Conservation (phyloP, 352 stramenopile species). For the Phytopythium kandeliae region DNA sequence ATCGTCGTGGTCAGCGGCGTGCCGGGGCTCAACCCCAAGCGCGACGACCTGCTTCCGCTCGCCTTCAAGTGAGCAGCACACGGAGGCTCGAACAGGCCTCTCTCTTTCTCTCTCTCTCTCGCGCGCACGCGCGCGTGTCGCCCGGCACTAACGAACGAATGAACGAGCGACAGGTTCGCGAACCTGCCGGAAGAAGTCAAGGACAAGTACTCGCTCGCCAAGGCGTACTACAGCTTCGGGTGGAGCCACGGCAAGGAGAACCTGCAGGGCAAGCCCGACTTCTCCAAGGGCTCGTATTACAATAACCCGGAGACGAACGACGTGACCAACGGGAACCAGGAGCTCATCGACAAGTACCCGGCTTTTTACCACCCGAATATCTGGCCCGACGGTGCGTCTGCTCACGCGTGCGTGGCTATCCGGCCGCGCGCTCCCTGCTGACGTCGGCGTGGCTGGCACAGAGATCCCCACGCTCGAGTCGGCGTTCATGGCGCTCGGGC, state of each 20-base stretch:
- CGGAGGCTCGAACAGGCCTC: not conserved
- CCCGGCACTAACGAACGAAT: not conserved
- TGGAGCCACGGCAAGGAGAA: slow-evolving; percentile 97
- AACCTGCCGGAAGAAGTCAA: slow-evolving; percentile 80
- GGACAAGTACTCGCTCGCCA: slow-evolving; percentile 73
- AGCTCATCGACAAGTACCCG: slow-evolving; percentile 75
- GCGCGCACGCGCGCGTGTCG: no score
- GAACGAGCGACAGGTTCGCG: slow-evolving; percentile 28
- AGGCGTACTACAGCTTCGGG: slow-evolving; percentile 93
- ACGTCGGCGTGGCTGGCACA: not conserved
- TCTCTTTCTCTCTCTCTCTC: not conserved
- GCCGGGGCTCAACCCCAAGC: slow-evolving; percentile 66
- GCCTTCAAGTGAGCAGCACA: slow-evolving; percentile 40
- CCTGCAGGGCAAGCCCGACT: slow-evolving; percentile 89
- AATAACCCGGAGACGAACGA: slow-evolving; percentile 94
- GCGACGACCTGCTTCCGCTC: slow-evolving; percentile 74
- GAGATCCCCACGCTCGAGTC: slow-evolving; percentile 80
- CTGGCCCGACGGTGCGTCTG: slow-evolving; percentile 61
- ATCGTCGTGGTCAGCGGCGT: slow-evolving; percentile 88
- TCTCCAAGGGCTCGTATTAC: slow-evolving; percentile 95
- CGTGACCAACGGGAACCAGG: slow-evolving; percentile 63
- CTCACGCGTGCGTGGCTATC: not conserved
- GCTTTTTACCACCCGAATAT: slow-evolving; percentile 94
- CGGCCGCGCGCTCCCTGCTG: not conserved
- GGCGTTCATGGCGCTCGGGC: slow-evolving; percentile 89